A percentile compares a stretch with the other conserved stretches of the same genome.
Conservation (phyloP, 2,329 filamentous ascomycete species). For the Blastomyces parvus region DNA sequence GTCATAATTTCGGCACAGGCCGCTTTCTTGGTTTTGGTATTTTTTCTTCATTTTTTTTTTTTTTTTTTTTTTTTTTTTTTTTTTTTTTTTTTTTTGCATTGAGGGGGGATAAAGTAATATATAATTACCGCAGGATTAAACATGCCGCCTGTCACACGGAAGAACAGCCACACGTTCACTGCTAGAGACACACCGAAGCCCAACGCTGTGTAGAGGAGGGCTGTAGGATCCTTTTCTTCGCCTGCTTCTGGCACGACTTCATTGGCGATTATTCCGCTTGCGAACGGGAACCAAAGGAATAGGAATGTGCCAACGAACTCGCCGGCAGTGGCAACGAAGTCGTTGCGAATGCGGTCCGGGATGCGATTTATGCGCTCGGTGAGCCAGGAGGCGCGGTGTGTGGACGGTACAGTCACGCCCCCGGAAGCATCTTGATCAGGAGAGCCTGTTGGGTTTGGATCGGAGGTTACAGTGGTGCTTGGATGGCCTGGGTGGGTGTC, state of each 20-base stretch:
- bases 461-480: neutral
- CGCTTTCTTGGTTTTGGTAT: neutral
- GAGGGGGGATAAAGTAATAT: no score
- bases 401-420: no score
- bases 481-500: no score
- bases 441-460: neutral
- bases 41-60: neutral
- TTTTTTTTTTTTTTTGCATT: neutral
- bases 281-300: constrained; percentile 43
- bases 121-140: constrained; percentile 42
- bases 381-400: neutral
- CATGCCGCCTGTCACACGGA: constrained; percentile 42
- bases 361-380: neutral
- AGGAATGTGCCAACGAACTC: constrained; percentile 46
- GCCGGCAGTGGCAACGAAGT: constrained; percentile 39
- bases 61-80: neutral
- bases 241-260: constrained; percentile 27
- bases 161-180: constrained; percentile 49
- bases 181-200: constrained; percentile 40
- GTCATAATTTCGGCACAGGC: neutral
- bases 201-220: constrained; percentile 36
- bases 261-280: constrained; percentile 39
- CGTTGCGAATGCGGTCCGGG: constrained; percentile 28
- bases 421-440: neutral
- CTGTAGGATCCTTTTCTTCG: constrained; percentile 26